Conservation (phyloP, 2,329 filamentous ascomycete genomes). For the Neospermospora avenae region DNA sequence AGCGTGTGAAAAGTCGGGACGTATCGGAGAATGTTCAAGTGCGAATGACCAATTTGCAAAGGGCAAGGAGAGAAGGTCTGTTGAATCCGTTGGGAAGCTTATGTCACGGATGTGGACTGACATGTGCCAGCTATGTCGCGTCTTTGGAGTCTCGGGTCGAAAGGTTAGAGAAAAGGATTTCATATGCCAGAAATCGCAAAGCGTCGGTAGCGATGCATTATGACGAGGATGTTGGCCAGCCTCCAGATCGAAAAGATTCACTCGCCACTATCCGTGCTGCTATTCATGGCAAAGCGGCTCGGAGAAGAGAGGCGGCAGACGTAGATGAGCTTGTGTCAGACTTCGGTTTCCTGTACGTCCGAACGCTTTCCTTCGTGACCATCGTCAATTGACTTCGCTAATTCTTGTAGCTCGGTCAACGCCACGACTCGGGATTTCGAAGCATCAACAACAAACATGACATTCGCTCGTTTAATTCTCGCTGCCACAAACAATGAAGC, state of each 20-base stretch:
- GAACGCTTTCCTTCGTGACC: not conserved
- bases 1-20: constrained; percentile 88
- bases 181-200: constrained; percentile 67
- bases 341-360: constrained; percentile 78
- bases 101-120: constrained; percentile 16
- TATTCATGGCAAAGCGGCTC: constrained; percentile 62
- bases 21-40: constrained; percentile 82
- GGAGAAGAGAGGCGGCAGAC: constrained; percentile 71
- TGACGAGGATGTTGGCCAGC: constrained; percentile 44
- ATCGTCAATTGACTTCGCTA: constrained; percentile 5
- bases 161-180: constrained; percentile 75
- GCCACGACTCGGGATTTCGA: constrained; percentile 93
- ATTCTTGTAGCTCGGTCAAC: constrained; percentile 70
- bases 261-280: constrained; percentile 58
- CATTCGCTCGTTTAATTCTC: constrained; percentile 83
- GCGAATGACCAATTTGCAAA: constrained; percentile 94
- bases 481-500: constrained; percentile 76
- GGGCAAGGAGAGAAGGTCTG: constrained; percentile 85
- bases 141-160: constrained; percentile 91
- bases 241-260: constrained; percentile 60
- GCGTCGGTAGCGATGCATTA: constrained; percentile 67
- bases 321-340: constrained; percentile 91
- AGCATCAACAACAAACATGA: constrained; percentile 82
- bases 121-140: constrained; percentile 70
- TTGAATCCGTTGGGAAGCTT: not conserved